phyloP scores from a whole-genome alignment of 2,329 filamentous ascomycete species.

The Cladosporium colombiae region DNA sequence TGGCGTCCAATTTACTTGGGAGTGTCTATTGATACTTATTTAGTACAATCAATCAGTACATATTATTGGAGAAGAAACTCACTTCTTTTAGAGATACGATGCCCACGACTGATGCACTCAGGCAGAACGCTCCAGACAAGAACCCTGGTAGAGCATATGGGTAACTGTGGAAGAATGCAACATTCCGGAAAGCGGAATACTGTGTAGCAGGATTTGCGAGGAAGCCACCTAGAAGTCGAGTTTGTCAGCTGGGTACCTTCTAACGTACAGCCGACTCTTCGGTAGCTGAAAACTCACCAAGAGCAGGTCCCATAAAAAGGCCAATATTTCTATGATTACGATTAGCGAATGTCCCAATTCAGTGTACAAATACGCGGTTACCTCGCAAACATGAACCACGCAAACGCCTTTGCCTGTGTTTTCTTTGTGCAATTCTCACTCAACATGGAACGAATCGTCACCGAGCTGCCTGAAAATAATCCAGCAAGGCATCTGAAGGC shows the following conservation, averaged over 20 bases:
- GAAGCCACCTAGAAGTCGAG: conserved; percentile 56
- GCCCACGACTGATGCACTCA: conserved; percentile 34
- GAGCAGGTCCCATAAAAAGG: conserved; percentile 68
- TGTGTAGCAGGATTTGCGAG: conserved; percentile 67
- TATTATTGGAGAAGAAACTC: not conserved
- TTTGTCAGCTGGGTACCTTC: not conserved
- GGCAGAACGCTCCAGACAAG: conserved; percentile 56
- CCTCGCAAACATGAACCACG: conserved; percentile 71
- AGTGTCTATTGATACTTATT: conserved; percentile 30
- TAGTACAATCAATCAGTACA: not conserved
- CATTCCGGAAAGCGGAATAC: conserved; percentile 61
- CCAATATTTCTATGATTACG: conserved; percentile 59
- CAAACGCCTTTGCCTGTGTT: conserved; percentile 73
- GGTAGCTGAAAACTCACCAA: conserved; percentile 43
- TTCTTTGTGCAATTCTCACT: conserved; percentile 68
- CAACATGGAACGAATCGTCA: conserved; percentile 77
- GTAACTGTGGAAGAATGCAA: conserved; percentile 62
- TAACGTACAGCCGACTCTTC: not conserved
- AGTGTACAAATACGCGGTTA: conserved; percentile 31
- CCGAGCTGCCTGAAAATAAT: conserved; percentile 70
- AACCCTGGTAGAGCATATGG: conserved; percentile 68
- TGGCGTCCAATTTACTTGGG: conserved; percentile 21
- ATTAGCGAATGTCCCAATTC: not conserved
- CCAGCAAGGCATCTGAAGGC: conserved; percentile 70
- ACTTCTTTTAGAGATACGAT: conserved; percentile 10